Percentiles rank a stretch among this genome's conserved stretches.
Evolutionary conservation across 192 early-diverging fungal species (phyloP).

Genomic region (Geosiphon pyriformis): DNA sequence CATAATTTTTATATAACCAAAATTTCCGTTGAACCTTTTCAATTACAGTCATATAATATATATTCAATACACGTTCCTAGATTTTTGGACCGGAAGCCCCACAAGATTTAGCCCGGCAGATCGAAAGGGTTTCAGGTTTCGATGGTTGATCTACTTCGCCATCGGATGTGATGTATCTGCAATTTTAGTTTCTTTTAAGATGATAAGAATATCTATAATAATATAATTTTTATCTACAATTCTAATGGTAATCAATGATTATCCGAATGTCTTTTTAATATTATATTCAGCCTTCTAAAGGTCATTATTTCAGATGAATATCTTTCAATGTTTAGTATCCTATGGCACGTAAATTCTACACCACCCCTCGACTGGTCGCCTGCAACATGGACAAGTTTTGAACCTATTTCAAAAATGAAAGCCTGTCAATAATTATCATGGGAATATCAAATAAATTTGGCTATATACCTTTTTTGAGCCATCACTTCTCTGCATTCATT

Average conservation of each 20-base stretch:
- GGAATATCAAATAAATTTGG: background rate
- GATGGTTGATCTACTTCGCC: no score
- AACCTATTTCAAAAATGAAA: background rate
- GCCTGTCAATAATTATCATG: background rate
- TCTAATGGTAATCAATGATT: background rate
- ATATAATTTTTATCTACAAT: background rate
- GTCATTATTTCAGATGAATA: no score
- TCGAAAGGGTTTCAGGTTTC: conserved; percentile 32
- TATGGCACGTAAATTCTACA: conserved; percentile 21
- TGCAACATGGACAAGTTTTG: conserved; percentile 20
- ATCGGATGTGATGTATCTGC: background rate
- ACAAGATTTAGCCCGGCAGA: conserved; percentile 17
- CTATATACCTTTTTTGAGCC: conserved; percentile 10
- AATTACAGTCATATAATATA: no score
- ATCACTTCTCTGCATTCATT: conserved; percentile 13
- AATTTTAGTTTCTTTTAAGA: background rate
- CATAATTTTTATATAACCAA: background rate
- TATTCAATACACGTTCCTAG: no score
- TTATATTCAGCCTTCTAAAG: no score
- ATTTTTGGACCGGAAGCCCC: conserved; percentile 33
- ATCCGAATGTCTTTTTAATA: no score
- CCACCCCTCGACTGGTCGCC: conserved; percentile 19
- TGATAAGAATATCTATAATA: background rate
- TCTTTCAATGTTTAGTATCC: no score
- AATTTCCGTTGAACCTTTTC: no score